Conservation (phyloP, 768 basidiomycete species). For the Lactarius sanguifluus region DNA sequence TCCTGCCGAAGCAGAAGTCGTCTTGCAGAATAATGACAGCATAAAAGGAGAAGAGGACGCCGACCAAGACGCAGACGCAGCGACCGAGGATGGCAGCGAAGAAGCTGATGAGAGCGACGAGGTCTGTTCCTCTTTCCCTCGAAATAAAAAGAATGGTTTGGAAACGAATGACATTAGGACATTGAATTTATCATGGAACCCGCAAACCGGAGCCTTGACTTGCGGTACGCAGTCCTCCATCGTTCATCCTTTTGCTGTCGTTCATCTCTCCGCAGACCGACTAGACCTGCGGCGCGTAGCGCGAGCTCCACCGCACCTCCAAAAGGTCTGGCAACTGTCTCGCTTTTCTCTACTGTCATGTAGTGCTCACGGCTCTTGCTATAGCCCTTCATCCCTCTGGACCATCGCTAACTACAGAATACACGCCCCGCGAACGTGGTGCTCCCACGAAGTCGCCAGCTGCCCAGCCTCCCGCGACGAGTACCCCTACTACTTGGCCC, state of each 20-base stretch:
- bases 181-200: conserved; percentile 92
- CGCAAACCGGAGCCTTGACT: conserved; percentile 66
- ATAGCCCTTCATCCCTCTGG: conserved; percentile 48
- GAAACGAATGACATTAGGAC: conserved; percentile 47
- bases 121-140: conserved; percentile 49
- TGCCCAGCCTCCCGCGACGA: conserved; percentile 31
- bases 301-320: conserved; percentile 37
- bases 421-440: conserved; percentile 69
- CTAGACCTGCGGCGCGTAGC: conserved; percentile 34
- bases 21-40: conserved; percentile 22
- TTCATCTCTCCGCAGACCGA: conserved; percentile 37
- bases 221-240: conserved; percentile 49
- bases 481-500: conserved; percentile 27
- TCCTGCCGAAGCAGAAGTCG: conserved; percentile 28
- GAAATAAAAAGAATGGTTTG: background rate
- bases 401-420: conserved; percentile 76
- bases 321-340: conserved; percentile 31
- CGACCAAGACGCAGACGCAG: conserved; percentile 36
- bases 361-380: conserved; percentile 19
- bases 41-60: conserved; percentile 28
- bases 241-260: conserved; percentile 10
- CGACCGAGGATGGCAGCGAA: conserved; percentile 42
- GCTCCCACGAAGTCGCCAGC: conserved; percentile 41
- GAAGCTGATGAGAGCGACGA: conserved; percentile 42
- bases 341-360: background rate